phyloP scores from a whole-genome alignment of 345 rosid genomes.

The Isatis tinctoria region DNA sequence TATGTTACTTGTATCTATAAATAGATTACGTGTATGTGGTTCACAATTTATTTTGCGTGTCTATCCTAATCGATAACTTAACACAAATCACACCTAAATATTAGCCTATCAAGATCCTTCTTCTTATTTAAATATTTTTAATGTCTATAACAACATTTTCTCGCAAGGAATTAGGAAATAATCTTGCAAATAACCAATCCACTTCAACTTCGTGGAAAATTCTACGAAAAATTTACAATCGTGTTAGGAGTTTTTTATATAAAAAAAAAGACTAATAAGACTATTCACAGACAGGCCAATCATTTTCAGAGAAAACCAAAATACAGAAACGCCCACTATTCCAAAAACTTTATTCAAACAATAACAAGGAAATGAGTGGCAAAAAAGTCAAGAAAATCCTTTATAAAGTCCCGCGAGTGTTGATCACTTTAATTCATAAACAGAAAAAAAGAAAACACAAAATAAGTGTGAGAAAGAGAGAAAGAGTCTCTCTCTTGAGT shows the following conservation, averaged over 20 bases:
- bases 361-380: conserved; percentile 20
- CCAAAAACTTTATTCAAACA: neutral
- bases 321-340: conserved; percentile 21
- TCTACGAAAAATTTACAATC: conserved; percentile 1
- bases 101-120: conserved; percentile 1
- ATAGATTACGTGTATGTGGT: neutral
- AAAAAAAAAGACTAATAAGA: neutral
- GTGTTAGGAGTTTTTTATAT: neutral
- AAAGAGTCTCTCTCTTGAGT: neutral
- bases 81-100: conserved; percentile 16
- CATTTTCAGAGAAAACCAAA: neutral
- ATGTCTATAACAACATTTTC: conserved; percentile 1
- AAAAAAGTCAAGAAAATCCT: conserved; percentile 38
- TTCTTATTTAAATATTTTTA: neutral
- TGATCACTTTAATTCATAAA: conserved; percentile 16
- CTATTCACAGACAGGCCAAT: neutral
- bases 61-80: conserved; percentile 32
- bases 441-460: neutral
- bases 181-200: neutral
- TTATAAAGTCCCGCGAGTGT: conserved; percentile 42
- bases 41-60: conserved; percentile 23
- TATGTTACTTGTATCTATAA: neutral
- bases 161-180: neutral
- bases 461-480: conserved; percentile 19
- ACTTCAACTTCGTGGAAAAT: conserved; percentile 1